phyloP scores from a whole-genome alignment of 176 grass and related monocot species.

The Carex cristatella region DNA sequence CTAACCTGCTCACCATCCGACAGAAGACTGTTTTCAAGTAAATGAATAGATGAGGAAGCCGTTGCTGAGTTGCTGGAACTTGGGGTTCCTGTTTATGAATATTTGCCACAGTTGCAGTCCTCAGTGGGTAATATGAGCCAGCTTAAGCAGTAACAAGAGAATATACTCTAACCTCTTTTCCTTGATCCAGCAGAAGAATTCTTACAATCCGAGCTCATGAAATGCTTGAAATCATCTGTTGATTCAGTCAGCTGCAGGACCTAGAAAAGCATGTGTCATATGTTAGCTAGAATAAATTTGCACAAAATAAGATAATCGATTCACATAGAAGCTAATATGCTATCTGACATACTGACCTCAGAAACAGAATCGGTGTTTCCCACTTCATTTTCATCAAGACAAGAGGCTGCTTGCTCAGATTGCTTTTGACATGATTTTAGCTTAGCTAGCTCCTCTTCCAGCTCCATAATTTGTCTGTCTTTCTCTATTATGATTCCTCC shows the following conservation, averaged over 20 bases:
- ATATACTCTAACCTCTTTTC: background rate
- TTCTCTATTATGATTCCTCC: slow-evolving; percentile 6
- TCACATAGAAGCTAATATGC: background rate
- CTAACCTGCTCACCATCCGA: slow-evolving; percentile 1
- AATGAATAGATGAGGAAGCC: background rate
- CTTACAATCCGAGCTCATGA: background rate
- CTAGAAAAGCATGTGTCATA: background rate
- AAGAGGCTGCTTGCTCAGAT: background rate
- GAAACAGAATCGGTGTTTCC: background rate
- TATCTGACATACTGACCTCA: background rate
- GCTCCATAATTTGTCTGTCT: background rate
- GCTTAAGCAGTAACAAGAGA: background rate
- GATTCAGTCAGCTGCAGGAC: background rate
- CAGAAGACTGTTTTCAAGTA: background rate
- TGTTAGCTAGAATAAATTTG: background rate
- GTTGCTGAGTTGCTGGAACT: background rate
- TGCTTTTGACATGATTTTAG: background rate
- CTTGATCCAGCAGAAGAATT: background rate
- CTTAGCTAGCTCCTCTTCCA: slow-evolving; percentile 7
- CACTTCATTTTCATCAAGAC: background rate
- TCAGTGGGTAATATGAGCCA: background rate
- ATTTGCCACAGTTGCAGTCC: background rate
- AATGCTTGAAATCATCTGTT: background rate
- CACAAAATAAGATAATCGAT: background rate
- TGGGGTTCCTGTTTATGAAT: background rate